These are phyloP conservation scores for Fonsecaea erecta DNA, from an alignment of 2,329 filamentous ascomycete genomes.

Conservation along the genomic window DNA sequence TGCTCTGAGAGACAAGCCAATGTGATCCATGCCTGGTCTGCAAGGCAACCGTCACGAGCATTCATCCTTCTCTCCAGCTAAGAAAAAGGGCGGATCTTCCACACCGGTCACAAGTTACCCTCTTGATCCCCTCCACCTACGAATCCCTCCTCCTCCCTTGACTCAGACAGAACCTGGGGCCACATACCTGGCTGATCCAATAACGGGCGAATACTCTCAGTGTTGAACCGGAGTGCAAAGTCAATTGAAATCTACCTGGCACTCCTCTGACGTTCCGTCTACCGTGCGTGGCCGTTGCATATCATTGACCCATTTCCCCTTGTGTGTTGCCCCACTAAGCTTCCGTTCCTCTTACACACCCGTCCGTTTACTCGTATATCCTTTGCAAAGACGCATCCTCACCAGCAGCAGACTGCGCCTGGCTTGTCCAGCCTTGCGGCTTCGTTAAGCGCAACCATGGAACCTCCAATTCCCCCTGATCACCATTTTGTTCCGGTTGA, in stretches of 20 bases:
- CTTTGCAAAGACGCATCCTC: slow-evolving; percentile 25
- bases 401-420: slow-evolving; percentile 23
- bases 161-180: background rate
- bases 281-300: slow-evolving; percentile 2
- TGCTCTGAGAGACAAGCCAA: background rate
- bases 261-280: background rate
- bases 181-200: slow-evolving; percentile 3
- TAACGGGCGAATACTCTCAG: slow-evolving; percentile 1
- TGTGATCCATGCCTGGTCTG: background rate
- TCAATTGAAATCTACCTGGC: background rate
- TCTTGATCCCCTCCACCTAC: slow-evolving; percentile 9
- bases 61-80: background rate
- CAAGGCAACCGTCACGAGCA: slow-evolving; percentile 26
- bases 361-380: slow-evolving; percentile 5
- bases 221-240: background rate
- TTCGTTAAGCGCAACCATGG: slow-evolving; percentile 17
- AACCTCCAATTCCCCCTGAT: slow-evolving; percentile 27
- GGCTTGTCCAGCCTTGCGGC: slow-evolving; percentile 28
- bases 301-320: slow-evolving; percentile 13
- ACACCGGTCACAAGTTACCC: slow-evolving; percentile 16
- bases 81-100: background rate
- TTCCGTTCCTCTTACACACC: slow-evolving; percentile 11
- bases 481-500: slow-evolving; percentile 27
- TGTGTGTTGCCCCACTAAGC: slow-evolving; percentile 23
- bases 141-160: slow-evolving; percentile 10